These are phyloP conservation scores for Fusarium vanettenii DNA, from an alignment of 2,329 filamentous ascomycete species.

Conservation along the genomic window DNA sequence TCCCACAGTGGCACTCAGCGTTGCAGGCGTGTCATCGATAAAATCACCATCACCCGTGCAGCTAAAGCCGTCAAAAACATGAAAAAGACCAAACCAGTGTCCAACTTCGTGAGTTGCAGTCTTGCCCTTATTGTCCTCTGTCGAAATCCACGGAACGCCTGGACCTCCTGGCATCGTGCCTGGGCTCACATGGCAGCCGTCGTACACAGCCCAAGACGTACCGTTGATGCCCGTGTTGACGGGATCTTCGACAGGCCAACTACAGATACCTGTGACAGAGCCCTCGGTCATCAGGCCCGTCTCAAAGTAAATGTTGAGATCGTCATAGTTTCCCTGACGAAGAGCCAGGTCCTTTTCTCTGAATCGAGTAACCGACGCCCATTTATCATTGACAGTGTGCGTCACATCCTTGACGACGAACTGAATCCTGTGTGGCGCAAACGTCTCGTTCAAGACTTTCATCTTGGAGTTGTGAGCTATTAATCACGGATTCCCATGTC, in stretches of 20 bases:
- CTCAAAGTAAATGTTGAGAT: slow-evolving; percentile 62
- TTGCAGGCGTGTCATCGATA: slow-evolving; percentile 55
- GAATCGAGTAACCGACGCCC: slow-evolving; percentile 53
- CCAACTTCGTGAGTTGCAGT: slow-evolving; percentile 57
- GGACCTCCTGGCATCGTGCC: slow-evolving; percentile 53
- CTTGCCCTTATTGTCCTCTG: slow-evolving; percentile 50
- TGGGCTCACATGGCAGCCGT: slow-evolving; percentile 46
- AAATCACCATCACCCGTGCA: slow-evolving; percentile 51
- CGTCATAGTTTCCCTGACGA: slow-evolving; percentile 54
- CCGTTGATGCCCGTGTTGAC: slow-evolving; percentile 46
- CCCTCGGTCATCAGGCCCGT: slow-evolving; percentile 47
- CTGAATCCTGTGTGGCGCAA: slow-evolving; percentile 52
- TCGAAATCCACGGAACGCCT: slow-evolving; percentile 17
- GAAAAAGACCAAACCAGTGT: slow-evolving; percentile 61
- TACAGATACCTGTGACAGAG: slow-evolving; percentile 51
- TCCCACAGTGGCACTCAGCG: slow-evolving; percentile 47
- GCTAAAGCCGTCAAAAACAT: slow-evolving; percentile 58
- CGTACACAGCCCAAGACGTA: slow-evolving; percentile 53
- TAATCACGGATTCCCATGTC: no score
- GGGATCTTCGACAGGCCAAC: slow-evolving; percentile 57
- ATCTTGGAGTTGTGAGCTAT: background rate
- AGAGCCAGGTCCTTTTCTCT: slow-evolving; percentile 58
- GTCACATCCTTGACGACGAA: slow-evolving; percentile 56
- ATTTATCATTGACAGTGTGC: slow-evolving; percentile 57
- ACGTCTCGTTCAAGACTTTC: slow-evolving; percentile 56